phyloP scores from a whole-genome alignment of 2,329 filamentous ascomycete species.

The Diaporthe helianthi region DNA sequence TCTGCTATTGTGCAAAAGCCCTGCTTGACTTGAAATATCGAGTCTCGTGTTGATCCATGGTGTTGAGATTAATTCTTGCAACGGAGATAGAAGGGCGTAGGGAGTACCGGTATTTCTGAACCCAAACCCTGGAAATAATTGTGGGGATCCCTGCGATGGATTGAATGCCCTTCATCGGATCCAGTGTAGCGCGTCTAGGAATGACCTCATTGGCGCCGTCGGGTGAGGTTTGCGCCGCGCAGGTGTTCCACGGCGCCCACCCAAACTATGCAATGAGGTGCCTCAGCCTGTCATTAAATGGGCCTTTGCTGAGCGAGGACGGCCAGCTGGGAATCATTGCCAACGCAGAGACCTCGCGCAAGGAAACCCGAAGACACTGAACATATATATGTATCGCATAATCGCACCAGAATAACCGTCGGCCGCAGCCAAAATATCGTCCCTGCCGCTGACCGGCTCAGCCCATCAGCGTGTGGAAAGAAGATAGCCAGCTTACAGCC shows the following conservation, averaged over 20 bases:
- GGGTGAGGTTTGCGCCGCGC: background rate
- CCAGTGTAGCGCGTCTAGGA: constrained; percentile 27
- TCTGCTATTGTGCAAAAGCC: background rate
- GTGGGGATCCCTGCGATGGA: background rate
- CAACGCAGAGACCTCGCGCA: background rate
- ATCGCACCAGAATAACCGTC: background rate
- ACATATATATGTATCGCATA: too few species aligned
- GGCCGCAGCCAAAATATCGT: background rate
- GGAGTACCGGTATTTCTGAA: too few species aligned
- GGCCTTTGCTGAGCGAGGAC: background rate
- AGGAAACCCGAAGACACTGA: background rate
- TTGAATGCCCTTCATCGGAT: constrained; percentile 1
- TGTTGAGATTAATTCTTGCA: background rate
- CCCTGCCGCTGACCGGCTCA: background rate
- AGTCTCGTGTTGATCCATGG: background rate
- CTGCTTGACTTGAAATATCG: background rate
- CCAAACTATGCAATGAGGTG: background rate
- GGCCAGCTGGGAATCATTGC: background rate
- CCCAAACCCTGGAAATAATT: too few species aligned
- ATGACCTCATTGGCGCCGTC: constrained; percentile 37
- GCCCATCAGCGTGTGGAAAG: too few species aligned
- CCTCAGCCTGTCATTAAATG: constrained; percentile 4
- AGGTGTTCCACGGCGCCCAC: constrained; percentile 1
- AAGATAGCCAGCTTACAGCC: constrained; percentile 18
- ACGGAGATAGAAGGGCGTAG: background rate